Evolutionary conservation across 139 green algal species (phyloP), one percentile per base, ranked within the genome.

Genomic region (Bryopsis sp.): DNA sequence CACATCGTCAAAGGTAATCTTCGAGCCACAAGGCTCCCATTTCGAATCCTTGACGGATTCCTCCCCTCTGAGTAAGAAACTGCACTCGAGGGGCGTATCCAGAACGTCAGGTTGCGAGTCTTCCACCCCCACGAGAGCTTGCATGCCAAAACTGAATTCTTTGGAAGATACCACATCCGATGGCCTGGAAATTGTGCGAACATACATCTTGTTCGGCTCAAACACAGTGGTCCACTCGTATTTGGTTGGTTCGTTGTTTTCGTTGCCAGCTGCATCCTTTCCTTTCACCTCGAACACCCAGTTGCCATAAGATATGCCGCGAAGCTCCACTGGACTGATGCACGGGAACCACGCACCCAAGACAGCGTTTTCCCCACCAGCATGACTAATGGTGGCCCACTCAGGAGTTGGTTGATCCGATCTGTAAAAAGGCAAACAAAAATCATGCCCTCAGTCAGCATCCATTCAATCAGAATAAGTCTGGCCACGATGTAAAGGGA

Each of bases 261-360:
- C n/a, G 22, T 69, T 54, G 48, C 39, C 36, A 8, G 39, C 37
- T 69, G 48, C n/a, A 38, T 54, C 62, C 29, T 50, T 29, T 54
- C 37, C 62, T 35, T 28, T 54, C 32, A 77, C 67, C 47, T 58
- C 31, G 24, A 78, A 37, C 3, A 6, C 36, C 46, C 71, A 78
- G 11, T 78, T 64, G 39, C 72, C 72, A 48, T 61, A 74, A 7
- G 34, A 54, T 24, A 78, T 29, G 22, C 72, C 72, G 6, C 29
- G 35, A 22, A 72, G 58, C 26, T 33, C 54, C 57, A 71, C 33
- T 4, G 72, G 72, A 29, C 26, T 48, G 22, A 32, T 72, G 46
- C 65, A 72, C 3, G 7, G 39, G 46, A 47, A 50, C 47, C 47
- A 72, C 22, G 35, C 29, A 50, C 48, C 46, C 4, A 72, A 22